Base-by-base conservation (phyloP, 805 yeast species). In the Scheffersomyces stipitis region DNA sequence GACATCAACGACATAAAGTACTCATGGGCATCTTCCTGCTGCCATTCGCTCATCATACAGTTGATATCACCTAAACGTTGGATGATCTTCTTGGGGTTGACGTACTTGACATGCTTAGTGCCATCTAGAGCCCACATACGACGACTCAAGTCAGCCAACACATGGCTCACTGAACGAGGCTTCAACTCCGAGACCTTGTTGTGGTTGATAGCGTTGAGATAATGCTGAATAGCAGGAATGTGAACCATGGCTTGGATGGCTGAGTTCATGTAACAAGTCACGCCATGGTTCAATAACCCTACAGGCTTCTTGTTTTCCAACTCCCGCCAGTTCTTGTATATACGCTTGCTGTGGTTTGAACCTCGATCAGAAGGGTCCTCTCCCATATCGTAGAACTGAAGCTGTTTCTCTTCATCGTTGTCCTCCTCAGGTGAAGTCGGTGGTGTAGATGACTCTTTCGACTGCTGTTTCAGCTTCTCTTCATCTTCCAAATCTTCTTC, bases 1-100 rank as follows among this genome's bases (percentile, higher is more conserved):
- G 91, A 79, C 73, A 90, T 75, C 42, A 90, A 68, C 9, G 96
- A 86, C 97, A 90, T 90, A 59, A 84, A 87, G 64, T 90, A 93
- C 63, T 93, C 99, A 62, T 93, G 99, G 0, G 96, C 85, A 62
- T 93, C 99, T 62, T 93, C 98, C 60, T 93, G 99, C 62, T 88
- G 90, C 96, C 96, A 90, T 58, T 83, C 93, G 30, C 89, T 81
- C 96, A 90, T 88, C 96, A 87, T 86, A 58, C 96, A 87, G 61
- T 89, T 89, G 51, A 91, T 87, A 51, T 87, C 96, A 33, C 76
- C 86, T 39, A 86, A 67, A 46, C 88, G 73, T 34, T 72, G 71
- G 40, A 86, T 82, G 50, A 89, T 70, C 52, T 76, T 78, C 48
- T 80, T 80, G 7, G 96, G 98, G 62, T 85, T 85, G 36, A 88